A percentile compares a stretch with the other conserved stretches of the same genome.
These are phyloP conservation scores for Teratosphaeriaceae sp. DNA, from an alignment of 2,329 filamentous ascomycete genomes.

Conservation along the genomic window DNA sequence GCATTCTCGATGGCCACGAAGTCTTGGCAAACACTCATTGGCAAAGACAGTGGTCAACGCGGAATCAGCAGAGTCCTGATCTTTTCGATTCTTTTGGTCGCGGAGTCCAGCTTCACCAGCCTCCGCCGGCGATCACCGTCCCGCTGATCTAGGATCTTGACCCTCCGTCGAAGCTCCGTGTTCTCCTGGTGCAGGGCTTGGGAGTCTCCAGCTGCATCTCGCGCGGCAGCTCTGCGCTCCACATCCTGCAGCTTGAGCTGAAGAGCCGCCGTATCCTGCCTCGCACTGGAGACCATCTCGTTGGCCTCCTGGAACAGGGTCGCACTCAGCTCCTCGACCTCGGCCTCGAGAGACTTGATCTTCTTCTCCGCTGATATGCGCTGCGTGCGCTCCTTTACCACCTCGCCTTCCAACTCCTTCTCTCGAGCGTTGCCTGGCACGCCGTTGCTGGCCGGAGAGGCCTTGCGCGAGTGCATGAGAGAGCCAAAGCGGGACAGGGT, in stretches of 20 bases:
- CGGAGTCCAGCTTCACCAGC: constrained; percentile 64
- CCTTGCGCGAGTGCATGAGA: constrained; percentile 33
- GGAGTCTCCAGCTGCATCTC: constrained; percentile 58
- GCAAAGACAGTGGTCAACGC: no score
- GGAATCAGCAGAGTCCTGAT: constrained; percentile 55
- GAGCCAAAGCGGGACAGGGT: constrained; percentile 38
- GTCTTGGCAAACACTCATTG: no score
- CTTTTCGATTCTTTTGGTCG: constrained; percentile 64
- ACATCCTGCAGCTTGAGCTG: constrained; percentile 64
- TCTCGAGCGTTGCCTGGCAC: constrained; percentile 26
- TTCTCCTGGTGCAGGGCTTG: constrained; percentile 56
- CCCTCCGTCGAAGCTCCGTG: constrained; percentile 63
- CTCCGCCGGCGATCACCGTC: constrained; percentile 62
- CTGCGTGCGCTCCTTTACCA: constrained; percentile 60
- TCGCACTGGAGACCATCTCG: constrained; percentile 76
- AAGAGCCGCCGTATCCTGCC: constrained; percentile 62
- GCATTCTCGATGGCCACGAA: no score
- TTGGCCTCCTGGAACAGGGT: constrained; percentile 77
- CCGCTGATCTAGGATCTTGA: constrained; percentile 56
- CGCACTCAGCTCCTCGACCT: constrained; percentile 72
- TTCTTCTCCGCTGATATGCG: constrained; percentile 63
- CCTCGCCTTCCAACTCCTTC: constrained; percentile 52
- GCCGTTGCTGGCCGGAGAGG: constrained; percentile 29
- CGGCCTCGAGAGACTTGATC: constrained; percentile 58
- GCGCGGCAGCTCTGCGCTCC: constrained; percentile 44